Evolutionary conservation across 345 rosid species (phyloP).

Genomic region (Cardamine chenopodiifolia): DNA sequence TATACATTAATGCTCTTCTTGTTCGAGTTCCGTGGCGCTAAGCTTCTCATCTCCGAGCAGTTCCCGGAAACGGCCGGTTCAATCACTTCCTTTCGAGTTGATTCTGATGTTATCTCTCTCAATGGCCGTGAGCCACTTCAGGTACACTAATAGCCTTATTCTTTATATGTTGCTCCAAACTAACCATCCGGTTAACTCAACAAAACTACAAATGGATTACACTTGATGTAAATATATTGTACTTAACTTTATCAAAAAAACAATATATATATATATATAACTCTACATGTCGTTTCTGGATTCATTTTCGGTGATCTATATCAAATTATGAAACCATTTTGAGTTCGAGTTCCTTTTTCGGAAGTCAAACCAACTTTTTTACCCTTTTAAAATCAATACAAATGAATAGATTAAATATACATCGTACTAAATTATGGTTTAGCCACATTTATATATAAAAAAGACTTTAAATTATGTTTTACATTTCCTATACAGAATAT

Average conservation of each 20-base stretch:
- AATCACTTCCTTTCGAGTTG: constrained; percentile 74
- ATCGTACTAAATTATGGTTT: neutral
- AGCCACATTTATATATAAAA: neutral
- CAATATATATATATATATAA: neutral
- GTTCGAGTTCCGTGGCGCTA: constrained; percentile 84
- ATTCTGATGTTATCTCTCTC: constrained; percentile 77
- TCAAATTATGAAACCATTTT: neutral
- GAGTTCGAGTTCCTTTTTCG: neutral
- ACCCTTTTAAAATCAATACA: neutral
- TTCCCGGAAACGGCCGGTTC: constrained; percentile 85
- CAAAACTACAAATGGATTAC: neutral
- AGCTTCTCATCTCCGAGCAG: constrained; percentile 70
- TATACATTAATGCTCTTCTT: constrained; percentile 78
- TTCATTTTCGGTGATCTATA: neutral
- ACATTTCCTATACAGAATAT: neutral
- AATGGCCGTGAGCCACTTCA: constrained; percentile 70
- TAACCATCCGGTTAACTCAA: neutral
- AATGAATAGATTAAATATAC: neutral
- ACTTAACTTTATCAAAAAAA: too few species aligned
- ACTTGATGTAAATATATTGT: too few species aligned
- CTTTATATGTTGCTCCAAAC: neutral
- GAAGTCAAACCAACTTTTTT: neutral
- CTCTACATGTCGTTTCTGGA: neutral
- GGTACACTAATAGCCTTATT: constrained; percentile 11
- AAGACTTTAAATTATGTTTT: neutral